A percentile compares a stretch with the other conserved stretches of the same genome.
Evolutionary conservation across 2,329 filamentous ascomycete genomes (phyloP).

Genomic region (Aspergillus sp.): DNA sequence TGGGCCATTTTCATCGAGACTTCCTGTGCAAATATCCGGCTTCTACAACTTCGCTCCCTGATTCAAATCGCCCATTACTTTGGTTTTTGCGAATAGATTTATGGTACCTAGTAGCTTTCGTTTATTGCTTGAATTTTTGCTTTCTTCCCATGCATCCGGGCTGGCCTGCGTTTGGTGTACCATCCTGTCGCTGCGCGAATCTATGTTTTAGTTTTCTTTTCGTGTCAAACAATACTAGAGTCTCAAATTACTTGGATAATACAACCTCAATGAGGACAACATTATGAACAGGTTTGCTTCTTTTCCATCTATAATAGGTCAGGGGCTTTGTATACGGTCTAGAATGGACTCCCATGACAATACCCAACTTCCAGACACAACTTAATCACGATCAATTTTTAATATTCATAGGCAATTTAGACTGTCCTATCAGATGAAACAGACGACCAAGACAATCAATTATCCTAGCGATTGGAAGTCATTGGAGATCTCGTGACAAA

Average conservation of each 20-base stretch:
- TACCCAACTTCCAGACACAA: too few species aligned
- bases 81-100: not conserved
- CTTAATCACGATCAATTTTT: too few species aligned
- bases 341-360: too few species aligned
- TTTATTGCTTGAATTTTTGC: not conserved
- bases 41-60: not conserved
- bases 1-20: not conserved
- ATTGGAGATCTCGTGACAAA: too few species aligned
- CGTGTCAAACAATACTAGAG: not conserved
- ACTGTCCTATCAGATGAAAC: too few species aligned
- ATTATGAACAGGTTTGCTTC: too few species aligned
- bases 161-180: not conserved
- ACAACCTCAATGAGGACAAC: not conserved
- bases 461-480: too few species aligned
- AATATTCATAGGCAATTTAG: too few species aligned
- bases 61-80: not conserved
- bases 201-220: not conserved
- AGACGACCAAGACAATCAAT: too few species aligned
- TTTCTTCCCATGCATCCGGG: not conserved
- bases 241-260: not conserved
- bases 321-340: too few species aligned
- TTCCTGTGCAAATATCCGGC: not conserved
- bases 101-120: not conserved
- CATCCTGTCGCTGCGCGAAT: not conserved
- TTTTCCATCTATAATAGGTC: too few species aligned